Conservation (phyloP, 345 rosid species). For the Pugionium cornutum region DNA sequence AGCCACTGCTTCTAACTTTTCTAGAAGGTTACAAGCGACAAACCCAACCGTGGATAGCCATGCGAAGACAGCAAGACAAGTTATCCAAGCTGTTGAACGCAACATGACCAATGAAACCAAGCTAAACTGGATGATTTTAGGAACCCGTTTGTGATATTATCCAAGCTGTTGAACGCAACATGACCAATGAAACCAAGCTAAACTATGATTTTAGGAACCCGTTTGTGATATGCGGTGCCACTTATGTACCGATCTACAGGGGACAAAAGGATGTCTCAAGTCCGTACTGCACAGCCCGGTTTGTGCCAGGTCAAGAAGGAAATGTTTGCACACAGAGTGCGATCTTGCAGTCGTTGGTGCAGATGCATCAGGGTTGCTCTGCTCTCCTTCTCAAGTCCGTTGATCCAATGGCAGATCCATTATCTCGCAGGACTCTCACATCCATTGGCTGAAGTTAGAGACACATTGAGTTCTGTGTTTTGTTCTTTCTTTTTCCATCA, state of each 20-base stretch:
- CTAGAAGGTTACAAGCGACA: constrained; percentile 70
- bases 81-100: constrained; percentile 76
- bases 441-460: background rate
- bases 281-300: constrained; percentile 81
- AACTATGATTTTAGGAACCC: constrained; percentile 95
- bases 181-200: constrained; percentile 61
- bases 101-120: constrained; percentile 64
- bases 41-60: constrained; percentile 71
- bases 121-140: constrained; percentile 87
- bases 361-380: constrained; percentile 89
- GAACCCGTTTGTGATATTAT: constrained; percentile 79
- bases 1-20: constrained; percentile 77
- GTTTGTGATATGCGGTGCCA: constrained; percentile 81
- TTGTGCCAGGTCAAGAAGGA: constrained; percentile 75
- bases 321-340: constrained; percentile 66
- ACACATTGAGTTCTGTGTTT: background rate
- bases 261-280: constrained; percentile 86
- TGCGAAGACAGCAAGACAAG: constrained; percentile 75
- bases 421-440: background rate
- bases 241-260: constrained; percentile 84
- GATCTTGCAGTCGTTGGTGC: constrained; percentile 84
- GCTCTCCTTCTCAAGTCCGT: constrained; percentile 82
- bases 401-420: constrained; percentile 35
- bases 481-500: background rate
- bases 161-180: constrained; percentile 78